A percentile compares a stretch with the other conserved stretches of the same genome.
These are phyloP conservation scores for Heliocybe sulcata DNA, from an alignment of 1,284 basidiomycete genomes.

Conservation along the genomic window DNA sequence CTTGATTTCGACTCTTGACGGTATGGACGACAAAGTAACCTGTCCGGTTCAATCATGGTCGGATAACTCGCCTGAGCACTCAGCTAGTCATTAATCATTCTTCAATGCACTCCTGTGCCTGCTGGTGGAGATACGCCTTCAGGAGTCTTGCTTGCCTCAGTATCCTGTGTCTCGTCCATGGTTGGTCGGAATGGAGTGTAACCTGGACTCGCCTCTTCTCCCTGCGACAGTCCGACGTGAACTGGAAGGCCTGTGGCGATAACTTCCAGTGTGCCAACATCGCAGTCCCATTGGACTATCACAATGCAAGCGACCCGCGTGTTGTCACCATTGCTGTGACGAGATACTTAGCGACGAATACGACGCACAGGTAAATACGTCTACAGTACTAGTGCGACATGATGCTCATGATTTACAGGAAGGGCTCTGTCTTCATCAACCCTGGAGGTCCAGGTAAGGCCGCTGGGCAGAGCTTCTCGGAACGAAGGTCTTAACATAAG, in stretches of 20 bases:
- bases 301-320: background rate
- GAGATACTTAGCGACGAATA: background rate
- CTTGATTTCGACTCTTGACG: too few relatives aligned
- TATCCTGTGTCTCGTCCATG: too few relatives aligned
- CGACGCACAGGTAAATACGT: background rate
- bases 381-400: background rate
- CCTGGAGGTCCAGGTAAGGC: conserved; percentile 2
- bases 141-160: too few relatives aligned
- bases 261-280: background rate
- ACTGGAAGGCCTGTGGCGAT: background rate
- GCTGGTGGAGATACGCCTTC: too few relatives aligned
- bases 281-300: background rate
- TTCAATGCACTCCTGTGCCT: too few relatives aligned
- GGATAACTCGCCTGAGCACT: too few relatives aligned
- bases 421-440: conserved; percentile 1
- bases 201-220: too few relatives aligned
- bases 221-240: too few relatives aligned
- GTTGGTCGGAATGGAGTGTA: too few relatives aligned
- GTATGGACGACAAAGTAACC: too few relatives aligned
- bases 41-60: too few relatives aligned
- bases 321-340: background rate
- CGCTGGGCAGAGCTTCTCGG: background rate
- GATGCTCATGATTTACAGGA: background rate
- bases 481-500: background rate
- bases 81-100: too few relatives aligned